Base-by-base conservation (phyloP, 2,329 filamentous ascomycete species). In the Diaporthe eres region DNA sequence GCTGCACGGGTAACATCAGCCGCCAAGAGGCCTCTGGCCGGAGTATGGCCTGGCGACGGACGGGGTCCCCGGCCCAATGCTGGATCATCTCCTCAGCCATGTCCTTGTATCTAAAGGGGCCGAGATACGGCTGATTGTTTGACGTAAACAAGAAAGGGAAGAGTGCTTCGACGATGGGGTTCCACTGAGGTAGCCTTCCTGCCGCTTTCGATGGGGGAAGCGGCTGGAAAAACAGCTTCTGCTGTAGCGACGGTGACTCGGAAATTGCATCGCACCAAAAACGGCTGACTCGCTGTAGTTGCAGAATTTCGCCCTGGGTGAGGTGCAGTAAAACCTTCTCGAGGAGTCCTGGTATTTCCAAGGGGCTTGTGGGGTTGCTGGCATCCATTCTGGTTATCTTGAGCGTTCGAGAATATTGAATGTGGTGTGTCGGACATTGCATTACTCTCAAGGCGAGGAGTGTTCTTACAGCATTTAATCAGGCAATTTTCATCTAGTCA, bases 51-150 rank as follows among this genome's bases (percentile, higher is more conserved):
- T 15, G 10, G 5, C 57, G 34, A 37, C 31, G 57, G 4, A 4
- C 4, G 15, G 7, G 22, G n/a, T 39, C 34, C 8, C 4, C 2
- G 4, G 10, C 5, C 55, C 55, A 58, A n/a, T 15, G 3, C 13
- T 13, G 31, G 19, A 37, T 37, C 7, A 9, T 12, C 7, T 12
- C 2, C 6, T n/a, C 34, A n/a, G 34, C 57, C 31, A 1, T 4
- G 3, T 2, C 13, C 22, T 3, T 13, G 25, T 4, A 12, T 2
- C 9, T 3, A n/a, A 6, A 37, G 1, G 2, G 1, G 13, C 2
- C 9, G 31, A 15, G 31, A 13, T 17, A 60, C 15, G 34, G 19
- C 6, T 60, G 22, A 13, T 39, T 39, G 37, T 39, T 12, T 15
- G 31, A 22, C 10, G 4, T 9, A 13, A 60, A 39, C 2, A 60